Conservation (phyloP, 2,329 filamentous ascomycete genomes). For the Sarocladium strictum region DNA sequence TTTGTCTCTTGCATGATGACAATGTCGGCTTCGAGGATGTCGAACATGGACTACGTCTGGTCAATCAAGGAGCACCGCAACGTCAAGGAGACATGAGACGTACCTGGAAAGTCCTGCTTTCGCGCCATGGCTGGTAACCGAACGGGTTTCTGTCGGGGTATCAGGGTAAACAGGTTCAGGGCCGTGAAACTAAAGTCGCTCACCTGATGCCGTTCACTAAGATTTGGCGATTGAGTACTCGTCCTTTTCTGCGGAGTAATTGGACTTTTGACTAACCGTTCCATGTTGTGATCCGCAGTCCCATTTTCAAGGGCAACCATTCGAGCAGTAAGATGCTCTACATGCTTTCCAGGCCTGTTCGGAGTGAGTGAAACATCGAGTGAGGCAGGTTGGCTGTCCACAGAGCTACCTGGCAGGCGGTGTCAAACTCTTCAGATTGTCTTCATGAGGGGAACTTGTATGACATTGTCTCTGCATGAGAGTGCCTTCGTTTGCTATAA, state of each 20-base stretch:
- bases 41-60: slow-evolving; percentile 74
- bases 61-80: not conserved
- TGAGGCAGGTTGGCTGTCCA: no score
- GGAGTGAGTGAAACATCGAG: not conserved
- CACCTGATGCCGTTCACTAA: slow-evolving; percentile 76
- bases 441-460: no score
- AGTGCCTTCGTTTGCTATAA: no score
- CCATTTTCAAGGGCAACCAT: slow-evolving; percentile 41
- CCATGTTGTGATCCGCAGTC: slow-evolving; percentile 78
- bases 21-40: slow-evolving; percentile 86
- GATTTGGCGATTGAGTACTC: not conserved
- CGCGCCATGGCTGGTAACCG: slow-evolving; percentile 76
- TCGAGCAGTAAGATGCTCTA: not conserved
- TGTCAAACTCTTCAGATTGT: no score
- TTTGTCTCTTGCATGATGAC: slow-evolving; percentile 95
- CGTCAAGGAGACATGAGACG: not conserved
- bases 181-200: slow-evolving; percentile 12
- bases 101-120: slow-evolving; percentile 64
- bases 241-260: slow-evolving; percentile 10
- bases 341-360: not conserved
- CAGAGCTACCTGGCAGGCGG: no score
- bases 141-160: slow-evolving; percentile 62
- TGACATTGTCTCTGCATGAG: no score
- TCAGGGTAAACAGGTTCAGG: not conserved
- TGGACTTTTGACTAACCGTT: slow-evolving; percentile 55